These are phyloP conservation scores for Neoarthrinium moseri DNA, from an alignment of 2,329 filamentous ascomycete species.

Conservation along the genomic window DNA sequence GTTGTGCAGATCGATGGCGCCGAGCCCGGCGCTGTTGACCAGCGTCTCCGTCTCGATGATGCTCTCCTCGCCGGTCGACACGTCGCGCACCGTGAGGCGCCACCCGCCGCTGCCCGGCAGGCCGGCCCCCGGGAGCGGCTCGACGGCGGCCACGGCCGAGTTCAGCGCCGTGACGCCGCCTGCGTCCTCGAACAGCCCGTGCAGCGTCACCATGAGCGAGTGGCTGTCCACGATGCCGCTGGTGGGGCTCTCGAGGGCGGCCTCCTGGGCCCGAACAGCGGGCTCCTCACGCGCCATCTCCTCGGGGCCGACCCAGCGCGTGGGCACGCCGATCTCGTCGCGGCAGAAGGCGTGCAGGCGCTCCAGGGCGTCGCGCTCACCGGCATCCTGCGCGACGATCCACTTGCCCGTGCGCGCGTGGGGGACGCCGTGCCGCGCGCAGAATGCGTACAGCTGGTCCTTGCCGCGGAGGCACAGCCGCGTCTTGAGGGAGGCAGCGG, in stretches of 20 bases:
- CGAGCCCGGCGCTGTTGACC: constrained; percentile 83
- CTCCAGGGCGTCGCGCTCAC: constrained; percentile 64
- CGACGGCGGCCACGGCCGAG: constrained; percentile 62
- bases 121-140: constrained; percentile 38
- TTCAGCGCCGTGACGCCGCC: constrained; percentile 74
- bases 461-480: constrained; percentile 77
- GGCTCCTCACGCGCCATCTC: constrained; percentile 71
- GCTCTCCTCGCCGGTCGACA: constrained; percentile 42
- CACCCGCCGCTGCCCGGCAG: constrained; percentile 62
- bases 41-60: constrained; percentile 73
- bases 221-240: constrained; percentile 94
- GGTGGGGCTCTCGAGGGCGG: constrained; percentile 77
- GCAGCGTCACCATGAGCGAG: constrained; percentile 76
- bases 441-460: constrained; percentile 76
- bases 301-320: constrained; percentile 62
- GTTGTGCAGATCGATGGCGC: constrained; percentile 75
- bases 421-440: constrained; percentile 63
- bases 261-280: constrained; percentile 67
- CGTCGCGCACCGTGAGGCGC: constrained; percentile 58
- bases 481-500: constrained; percentile 73
- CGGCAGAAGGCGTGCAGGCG: constrained; percentile 45
- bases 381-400: constrained; percentile 83
- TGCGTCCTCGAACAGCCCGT: constrained; percentile 71
- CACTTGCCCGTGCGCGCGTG: constrained; percentile 83
- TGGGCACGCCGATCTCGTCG: constrained; percentile 56